A percentile compares a stretch with the other conserved stretches of the same genome.
These are phyloP conservation scores for Aquanectria penicillioides DNA, from an alignment of 2,329 filamentous ascomycete species.

Conservation along the genomic window DNA sequence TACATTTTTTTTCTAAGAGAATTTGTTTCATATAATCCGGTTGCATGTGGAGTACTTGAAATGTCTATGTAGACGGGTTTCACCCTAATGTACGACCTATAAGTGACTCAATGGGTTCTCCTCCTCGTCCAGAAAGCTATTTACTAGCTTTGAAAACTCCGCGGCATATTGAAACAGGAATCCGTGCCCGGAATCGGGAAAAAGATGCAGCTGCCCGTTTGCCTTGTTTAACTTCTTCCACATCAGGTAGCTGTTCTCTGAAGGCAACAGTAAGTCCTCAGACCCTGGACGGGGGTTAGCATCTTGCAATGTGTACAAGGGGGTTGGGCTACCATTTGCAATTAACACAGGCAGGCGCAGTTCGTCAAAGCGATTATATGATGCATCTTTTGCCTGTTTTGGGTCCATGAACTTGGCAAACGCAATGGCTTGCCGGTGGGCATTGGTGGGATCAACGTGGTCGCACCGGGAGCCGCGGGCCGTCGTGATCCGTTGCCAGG, in stretches of 20 bases:
- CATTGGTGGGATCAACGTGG: constrained; percentile 38
- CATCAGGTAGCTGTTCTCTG: constrained; percentile 50
- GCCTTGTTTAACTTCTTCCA: constrained; percentile 47
- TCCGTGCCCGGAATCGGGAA: constrained; percentile 49
- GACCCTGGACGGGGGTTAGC: too few species aligned
- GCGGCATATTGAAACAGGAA: constrained; percentile 49
- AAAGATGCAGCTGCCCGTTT: constrained; percentile 46
- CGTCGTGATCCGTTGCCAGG: constrained; percentile 48
- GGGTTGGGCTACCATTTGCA: constrained; percentile 45
- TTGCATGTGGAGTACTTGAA: too few species aligned
- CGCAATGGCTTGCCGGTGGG: constrained; percentile 44
- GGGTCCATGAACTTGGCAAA: constrained; percentile 49
- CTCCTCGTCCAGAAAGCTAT: constrained; percentile 43
- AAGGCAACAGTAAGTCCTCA: constrained; percentile 48
- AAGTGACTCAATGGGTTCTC: too few species aligned
- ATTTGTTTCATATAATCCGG: too few species aligned
- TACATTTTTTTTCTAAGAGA: too few species aligned
- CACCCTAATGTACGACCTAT: too few species aligned
- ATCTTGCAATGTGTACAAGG: too few species aligned
- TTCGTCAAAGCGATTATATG: constrained; percentile 46
- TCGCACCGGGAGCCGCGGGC: constrained; percentile 39
- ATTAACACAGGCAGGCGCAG: constrained; percentile 50
- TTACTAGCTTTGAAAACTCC: constrained; percentile 46
- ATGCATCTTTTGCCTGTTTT: constrained; percentile 43
- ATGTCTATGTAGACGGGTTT: too few species aligned